These are phyloP conservation scores for Fragaria iinumae DNA, from an alignment of 306 rosid species.

Conservation along the genomic window DNA sequence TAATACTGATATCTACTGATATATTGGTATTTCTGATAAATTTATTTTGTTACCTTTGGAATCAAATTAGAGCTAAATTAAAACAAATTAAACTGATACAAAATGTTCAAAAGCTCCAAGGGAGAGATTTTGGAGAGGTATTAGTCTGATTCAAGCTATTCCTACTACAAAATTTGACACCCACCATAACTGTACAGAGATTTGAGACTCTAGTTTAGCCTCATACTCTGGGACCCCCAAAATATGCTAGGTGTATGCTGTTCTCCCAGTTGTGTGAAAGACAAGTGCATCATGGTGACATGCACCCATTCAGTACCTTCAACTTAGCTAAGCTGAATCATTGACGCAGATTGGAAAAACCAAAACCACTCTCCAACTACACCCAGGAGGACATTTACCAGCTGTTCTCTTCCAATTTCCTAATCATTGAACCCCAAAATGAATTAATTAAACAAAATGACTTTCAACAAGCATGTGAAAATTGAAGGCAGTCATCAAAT, in stretches of 20 bases:
- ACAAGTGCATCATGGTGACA: background rate
- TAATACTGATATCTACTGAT: background rate
- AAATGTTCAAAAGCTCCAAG: background rate
- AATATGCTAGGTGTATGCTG: background rate
- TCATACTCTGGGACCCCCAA: background rate
- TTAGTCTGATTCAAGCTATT: background rate
- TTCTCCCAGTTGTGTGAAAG: background rate
- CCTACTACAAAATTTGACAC: slow-evolving; percentile 9
- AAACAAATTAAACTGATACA: background rate
- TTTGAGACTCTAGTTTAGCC: background rate
- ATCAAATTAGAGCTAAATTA: background rate
- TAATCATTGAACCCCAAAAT: background rate
- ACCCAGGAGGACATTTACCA: background rate
- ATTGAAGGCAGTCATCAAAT: background rate
- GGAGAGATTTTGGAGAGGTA: background rate
- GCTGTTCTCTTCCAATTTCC: background rate
- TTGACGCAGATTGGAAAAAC: background rate
- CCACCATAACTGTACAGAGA: background rate
- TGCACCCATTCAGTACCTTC: background rate
- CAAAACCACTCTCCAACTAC: background rate
- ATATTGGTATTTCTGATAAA: background rate
- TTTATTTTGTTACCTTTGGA: background rate
- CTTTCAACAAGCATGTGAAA: background rate
- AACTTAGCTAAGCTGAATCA: background rate
- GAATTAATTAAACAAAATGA: background rate